A percentile compares a stretch with the other conserved stretches of the same genome.
phyloP scores from a whole-genome alignment of 768 basidiomycete genomes.

The Boletus rex-veris region DNA sequence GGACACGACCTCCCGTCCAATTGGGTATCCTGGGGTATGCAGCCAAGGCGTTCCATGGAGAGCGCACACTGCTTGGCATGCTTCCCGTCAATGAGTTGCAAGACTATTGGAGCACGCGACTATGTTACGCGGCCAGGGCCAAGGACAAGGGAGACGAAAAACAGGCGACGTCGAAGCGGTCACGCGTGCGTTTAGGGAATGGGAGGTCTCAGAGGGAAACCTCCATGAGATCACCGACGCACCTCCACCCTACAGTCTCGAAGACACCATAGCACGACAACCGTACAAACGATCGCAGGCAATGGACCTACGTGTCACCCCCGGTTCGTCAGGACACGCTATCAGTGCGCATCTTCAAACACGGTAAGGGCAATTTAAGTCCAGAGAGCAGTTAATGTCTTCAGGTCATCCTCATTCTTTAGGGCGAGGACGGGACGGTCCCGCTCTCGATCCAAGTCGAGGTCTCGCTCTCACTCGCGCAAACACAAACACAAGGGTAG shows the following conservation, averaged over 20 bases:
- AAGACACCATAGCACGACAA: slow-evolving; percentile 16
- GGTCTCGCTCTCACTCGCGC: too few relatives aligned
- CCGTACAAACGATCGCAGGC: too few relatives aligned
- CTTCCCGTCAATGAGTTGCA: slow-evolving; percentile 71
- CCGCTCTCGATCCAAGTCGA: too few relatives aligned
- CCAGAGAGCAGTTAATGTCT: too few relatives aligned
- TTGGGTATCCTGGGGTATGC: slow-evolving; percentile 78
- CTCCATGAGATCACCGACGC: slow-evolving; percentile 62
- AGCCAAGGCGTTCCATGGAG: slow-evolving; percentile 55
- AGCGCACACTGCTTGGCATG: slow-evolving; percentile 8
- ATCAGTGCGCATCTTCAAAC: too few relatives aligned
- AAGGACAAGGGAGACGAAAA: too few relatives aligned
- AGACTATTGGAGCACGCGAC: slow-evolving; percentile 69
- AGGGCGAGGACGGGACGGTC: too few relatives aligned
- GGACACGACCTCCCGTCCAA: slow-evolving; percentile 76
- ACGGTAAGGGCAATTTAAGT: too few relatives aligned
- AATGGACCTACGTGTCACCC: too few relatives aligned
- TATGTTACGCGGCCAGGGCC: slow-evolving; percentile 45
- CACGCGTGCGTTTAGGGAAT: background rate
- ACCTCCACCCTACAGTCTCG: slow-evolving; percentile 66
- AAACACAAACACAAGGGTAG: too few relatives aligned
- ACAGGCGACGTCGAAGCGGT: slow-evolving; percentile 26
- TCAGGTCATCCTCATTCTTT: too few relatives aligned
- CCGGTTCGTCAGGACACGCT: too few relatives aligned
- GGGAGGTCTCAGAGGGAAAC: background rate